phyloP scores from a whole-genome alignment of 108 stramenopile genomes.

The Cyclotella atomus region DNA sequence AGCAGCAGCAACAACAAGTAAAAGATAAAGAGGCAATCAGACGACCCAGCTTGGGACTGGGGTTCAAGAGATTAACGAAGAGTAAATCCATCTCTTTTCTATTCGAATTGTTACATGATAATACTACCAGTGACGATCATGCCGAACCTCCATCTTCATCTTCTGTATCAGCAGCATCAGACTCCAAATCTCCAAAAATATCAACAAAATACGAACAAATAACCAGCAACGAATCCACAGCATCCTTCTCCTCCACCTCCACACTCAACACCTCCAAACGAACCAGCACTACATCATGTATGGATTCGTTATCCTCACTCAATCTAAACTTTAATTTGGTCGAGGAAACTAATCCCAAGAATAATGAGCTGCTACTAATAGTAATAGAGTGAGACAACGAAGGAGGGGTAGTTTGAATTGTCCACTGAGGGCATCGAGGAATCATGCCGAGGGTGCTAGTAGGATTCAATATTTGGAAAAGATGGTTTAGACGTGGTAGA shows the following conservation, averaged over 20 bases:
- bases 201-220: background rate
- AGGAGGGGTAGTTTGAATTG: background rate
- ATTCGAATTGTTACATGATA: background rate
- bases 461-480: background rate
- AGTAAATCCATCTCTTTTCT: background rate
- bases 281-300: background rate
- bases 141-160: background rate
- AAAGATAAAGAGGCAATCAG: background rate
- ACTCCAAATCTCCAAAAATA: background rate
- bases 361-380: background rate
- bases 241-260: background rate
- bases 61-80: background rate
- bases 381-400: background rate
- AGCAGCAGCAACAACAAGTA: background rate
- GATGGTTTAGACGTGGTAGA: too few relatives aligned
- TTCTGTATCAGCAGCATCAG: background rate
- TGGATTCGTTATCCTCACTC: background rate
- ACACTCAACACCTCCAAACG: background rate
- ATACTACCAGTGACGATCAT: background rate
- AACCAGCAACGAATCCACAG: background rate
- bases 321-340: background rate
- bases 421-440: background rate
- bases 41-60: background rate
- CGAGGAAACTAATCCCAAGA: background rate
- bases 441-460: background rate